Conservation (phyloP, 106 monocot genomes). For the Apostasia ramifera region DNA sequence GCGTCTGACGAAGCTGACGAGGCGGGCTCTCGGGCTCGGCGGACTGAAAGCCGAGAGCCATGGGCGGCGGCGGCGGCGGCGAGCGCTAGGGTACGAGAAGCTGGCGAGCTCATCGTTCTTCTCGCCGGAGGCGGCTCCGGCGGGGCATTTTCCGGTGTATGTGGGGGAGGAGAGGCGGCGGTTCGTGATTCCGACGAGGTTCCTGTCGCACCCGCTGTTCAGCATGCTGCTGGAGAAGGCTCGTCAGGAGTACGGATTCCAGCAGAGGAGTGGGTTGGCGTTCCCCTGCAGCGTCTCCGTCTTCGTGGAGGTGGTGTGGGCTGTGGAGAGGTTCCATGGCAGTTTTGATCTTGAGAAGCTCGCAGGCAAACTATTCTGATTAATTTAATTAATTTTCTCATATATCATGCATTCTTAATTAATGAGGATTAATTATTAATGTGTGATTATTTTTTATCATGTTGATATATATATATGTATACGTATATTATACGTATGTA, state of each 20-base stretch:
- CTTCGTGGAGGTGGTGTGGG: slow-evolving; percentile 14
- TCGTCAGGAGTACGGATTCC: slow-evolving; percentile 16
- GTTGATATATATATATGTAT: no score
- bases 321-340: slow-evolving; percentile 15
- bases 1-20: not conserved
- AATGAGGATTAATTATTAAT: no score
- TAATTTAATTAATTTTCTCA: not conserved
- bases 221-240: slow-evolving; percentile 21
- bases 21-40: not conserved
- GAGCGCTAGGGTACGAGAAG: not conserved
- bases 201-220: slow-evolving; percentile 26
- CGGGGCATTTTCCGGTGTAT: slow-evolving; percentile 21
- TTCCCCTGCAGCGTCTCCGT: slow-evolving; percentile 19
- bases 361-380: not conserved
- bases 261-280: slow-evolving; percentile 12
- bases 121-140: not conserved
- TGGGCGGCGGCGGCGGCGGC: not conserved
- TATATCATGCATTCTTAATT: no score
- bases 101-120: not conserved
- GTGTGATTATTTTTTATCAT: no score
- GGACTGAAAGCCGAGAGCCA: not conserved
- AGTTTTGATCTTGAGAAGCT: slow-evolving; percentile 13
- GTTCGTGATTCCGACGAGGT: slow-evolving; percentile 17
- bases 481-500: no score
- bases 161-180: slow-evolving; percentile 25